Conservation (phyloP, 1,139 yeast species). For the Yamadazyma oceani region DNA sequence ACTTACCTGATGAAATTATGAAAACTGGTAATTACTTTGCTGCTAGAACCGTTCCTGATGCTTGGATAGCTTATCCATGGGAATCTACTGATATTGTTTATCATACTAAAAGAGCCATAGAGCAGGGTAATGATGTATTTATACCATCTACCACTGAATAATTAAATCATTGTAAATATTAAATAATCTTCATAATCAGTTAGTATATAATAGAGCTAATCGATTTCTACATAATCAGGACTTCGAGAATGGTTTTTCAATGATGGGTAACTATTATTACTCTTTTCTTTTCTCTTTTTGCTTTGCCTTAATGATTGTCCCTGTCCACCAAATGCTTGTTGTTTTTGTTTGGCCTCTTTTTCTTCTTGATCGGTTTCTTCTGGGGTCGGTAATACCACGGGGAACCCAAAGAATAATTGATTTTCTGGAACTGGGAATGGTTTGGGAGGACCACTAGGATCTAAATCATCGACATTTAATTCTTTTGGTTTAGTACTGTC, state of each 20-base stretch:
- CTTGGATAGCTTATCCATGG: conserved; percentile 99
- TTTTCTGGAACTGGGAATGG: conserved; percentile 78
- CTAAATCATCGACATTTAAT: conserved; percentile 38
- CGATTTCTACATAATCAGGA: conserved; percentile 81
- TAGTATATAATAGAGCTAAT: conserved; percentile 32
- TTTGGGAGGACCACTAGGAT: conserved; percentile 61
- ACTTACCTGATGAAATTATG: conserved; percentile 65
- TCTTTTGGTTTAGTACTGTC: conserved; percentile 15
- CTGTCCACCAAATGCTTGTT: conserved; percentile 50
- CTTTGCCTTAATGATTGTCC: conserved; percentile 75
- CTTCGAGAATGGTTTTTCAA: conserved; percentile 56
- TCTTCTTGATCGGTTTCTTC: conserved; percentile 39
- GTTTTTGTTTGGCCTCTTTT: conserved; percentile 14
- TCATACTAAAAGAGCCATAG: conserved; percentile 78
- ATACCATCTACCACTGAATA: conserved; percentile 35
- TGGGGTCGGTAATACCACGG: conserved; percentile 68
- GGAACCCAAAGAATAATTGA: conserved; percentile 91
- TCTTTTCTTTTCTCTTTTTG: conserved; percentile 68
- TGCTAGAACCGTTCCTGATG: conserved; percentile 87
- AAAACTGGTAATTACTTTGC: conserved; percentile 76
- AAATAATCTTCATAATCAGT: not conserved
- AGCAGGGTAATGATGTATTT: conserved; percentile 63
- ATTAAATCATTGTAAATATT: not conserved
- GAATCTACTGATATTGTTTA: conserved; percentile 86
- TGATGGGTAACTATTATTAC: conserved; percentile 36